A percentile compares a stretch with the other conserved stretches of the same genome.
Conservation (phyloP, 139 green algal species). For the Coccomyxa sp. region DNA sequence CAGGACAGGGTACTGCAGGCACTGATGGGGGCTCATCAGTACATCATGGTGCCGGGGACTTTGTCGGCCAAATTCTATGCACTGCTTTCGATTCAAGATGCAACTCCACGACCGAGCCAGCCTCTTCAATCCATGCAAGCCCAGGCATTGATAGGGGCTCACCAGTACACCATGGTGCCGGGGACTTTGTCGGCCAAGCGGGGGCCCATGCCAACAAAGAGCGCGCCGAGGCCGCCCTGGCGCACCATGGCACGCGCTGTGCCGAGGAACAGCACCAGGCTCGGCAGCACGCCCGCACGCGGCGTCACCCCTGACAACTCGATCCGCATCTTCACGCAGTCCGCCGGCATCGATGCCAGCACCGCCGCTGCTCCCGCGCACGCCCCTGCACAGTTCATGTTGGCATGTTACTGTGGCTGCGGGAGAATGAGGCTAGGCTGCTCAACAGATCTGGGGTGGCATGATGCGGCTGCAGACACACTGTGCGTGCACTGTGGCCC, state of each 20-base stretch:
- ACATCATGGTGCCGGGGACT: constrained; percentile 40
- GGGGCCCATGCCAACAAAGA: constrained; percentile 62
- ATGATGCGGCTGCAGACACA: no score
- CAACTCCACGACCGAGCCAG: no score
- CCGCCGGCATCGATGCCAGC: constrained; percentile 64
- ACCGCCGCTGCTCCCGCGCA: constrained; percentile 54
- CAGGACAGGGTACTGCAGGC: no score
- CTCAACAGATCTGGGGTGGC: no score
- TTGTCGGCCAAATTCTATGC: constrained; percentile 46
- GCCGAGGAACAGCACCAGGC: constrained; percentile 28
- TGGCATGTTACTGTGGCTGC: background rate
- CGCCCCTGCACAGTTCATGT: constrained; percentile 27
- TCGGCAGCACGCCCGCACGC: constrained; percentile 9
- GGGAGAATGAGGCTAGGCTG: no score
- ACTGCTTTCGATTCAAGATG: no score
- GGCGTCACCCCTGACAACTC: constrained; percentile 18
- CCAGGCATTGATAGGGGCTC: no score
- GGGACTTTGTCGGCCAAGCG: constrained; percentile 45
- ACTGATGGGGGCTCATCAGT: constrained; percentile 16
- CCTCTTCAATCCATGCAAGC: no score
- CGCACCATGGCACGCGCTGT: constrained; percentile 33
- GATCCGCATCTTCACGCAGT: constrained; percentile 64
- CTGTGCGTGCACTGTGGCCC: no score
- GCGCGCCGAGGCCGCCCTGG: constrained; percentile 28
- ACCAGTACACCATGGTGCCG: constrained; percentile 43